A percentile compares a stretch with the other conserved stretches of the same genome.
These are phyloP conservation scores for Pseudocercospora macadamiae DNA, from an alignment of 2,329 filamentous ascomycete species.

Conservation along the genomic window DNA sequence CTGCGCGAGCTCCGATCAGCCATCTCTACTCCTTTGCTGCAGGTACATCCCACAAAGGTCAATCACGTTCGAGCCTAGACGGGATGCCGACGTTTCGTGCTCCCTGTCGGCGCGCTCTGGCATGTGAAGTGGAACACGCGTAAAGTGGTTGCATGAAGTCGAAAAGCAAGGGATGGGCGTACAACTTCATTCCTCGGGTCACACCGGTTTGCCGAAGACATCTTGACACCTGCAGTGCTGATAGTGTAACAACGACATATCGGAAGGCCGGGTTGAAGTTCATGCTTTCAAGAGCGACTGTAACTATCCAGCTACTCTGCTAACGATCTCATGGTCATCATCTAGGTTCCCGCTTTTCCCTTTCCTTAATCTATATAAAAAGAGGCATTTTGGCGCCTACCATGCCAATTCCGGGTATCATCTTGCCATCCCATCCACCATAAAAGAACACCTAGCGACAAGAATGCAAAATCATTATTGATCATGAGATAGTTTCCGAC, in stretches of 20 bases:
- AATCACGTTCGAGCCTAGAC: neutral
- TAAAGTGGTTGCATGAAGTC: neutral
- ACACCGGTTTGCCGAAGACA: too few relatives aligned
- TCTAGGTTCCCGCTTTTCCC: slow-evolving; percentile 12
- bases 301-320: neutral
- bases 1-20: neutral
- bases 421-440: slow-evolving; percentile 9
- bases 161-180: slow-evolving; percentile 7
- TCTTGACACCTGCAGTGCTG: too few relatives aligned
- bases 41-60: neutral
- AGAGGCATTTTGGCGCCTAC: neutral
- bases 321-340: neutral
- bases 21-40: neutral
- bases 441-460: slow-evolving; percentile 10
- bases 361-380: neutral
- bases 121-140: neutral
- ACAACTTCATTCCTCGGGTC: neutral
- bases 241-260: too few relatives aligned
- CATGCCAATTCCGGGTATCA: slow-evolving; percentile 2
- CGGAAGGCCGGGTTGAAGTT: too few relatives aligned
- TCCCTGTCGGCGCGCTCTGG: too few relatives aligned
- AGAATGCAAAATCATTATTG: slow-evolving; percentile 8
- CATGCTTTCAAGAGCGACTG: neutral
- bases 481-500: slow-evolving; percentile 27
- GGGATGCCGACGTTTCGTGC: too few relatives aligned